Conservation (phyloP, 768 basidiomycete genomes). For the Leucocoprinus sp. region DNA sequence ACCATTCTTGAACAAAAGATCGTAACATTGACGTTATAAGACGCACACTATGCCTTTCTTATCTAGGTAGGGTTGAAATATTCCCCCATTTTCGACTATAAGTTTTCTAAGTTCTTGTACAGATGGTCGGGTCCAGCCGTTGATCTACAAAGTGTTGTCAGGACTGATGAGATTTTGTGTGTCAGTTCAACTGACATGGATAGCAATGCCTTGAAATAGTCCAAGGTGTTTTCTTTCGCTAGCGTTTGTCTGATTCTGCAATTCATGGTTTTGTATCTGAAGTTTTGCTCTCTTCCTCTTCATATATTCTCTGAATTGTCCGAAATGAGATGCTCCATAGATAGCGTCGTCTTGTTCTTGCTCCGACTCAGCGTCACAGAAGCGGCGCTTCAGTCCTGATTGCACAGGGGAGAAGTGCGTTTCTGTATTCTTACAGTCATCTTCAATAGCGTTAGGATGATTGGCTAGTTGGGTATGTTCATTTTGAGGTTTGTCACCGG, state of each 20-base stretch:
- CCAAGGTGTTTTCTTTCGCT: slow-evolving; percentile 24
- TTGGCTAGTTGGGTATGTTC: slow-evolving; percentile 9
- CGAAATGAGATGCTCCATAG: slow-evolving; percentile 77
- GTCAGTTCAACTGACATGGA: slow-evolving; percentile 59
- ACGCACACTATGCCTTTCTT: slow-evolving; percentile 67
- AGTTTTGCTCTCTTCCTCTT: slow-evolving; percentile 83
- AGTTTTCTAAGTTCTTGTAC: slow-evolving; percentile 77
- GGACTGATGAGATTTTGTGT: not conserved
- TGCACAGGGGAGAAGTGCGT: slow-evolving; percentile 32
- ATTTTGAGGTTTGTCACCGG: slow-evolving; percentile 33
- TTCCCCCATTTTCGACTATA: slow-evolving; percentile 76
- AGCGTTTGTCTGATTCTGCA: slow-evolving; percentile 17
- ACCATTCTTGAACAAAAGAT: not conserved
- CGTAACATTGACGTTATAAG: not conserved
- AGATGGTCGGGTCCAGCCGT: slow-evolving; percentile 84
- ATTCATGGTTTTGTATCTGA: slow-evolving; percentile 63
- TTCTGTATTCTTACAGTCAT: slow-evolving; percentile 22
- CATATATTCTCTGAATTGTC: slow-evolving; percentile 86
- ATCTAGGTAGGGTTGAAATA: slow-evolving; percentile 78
- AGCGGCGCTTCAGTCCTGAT: slow-evolving; percentile 32
- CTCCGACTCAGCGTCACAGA: slow-evolving; percentile 19
- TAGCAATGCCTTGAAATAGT: slow-evolving; percentile 67
- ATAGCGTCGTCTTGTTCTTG: slow-evolving; percentile 31
- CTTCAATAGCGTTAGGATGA: slow-evolving; percentile 10
- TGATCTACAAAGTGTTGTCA: slow-evolving; percentile 46